Evolutionary conservation across 441 rosid species (phyloP).

Genomic region (Pelargonium fulgidum): DNA sequence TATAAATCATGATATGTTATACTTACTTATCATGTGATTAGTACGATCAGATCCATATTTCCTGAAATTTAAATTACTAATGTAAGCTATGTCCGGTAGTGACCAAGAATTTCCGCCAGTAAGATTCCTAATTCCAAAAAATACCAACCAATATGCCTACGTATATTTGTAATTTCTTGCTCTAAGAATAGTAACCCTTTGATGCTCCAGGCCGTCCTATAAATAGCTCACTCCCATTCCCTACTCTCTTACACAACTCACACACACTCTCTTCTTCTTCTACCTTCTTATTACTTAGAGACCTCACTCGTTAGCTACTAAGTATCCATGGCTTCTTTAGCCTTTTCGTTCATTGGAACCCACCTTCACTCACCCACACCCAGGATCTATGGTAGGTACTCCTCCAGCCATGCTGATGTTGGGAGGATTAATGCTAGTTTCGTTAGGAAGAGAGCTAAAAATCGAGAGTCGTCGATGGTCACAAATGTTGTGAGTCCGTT

Average conservation of each 20-base stretch:
- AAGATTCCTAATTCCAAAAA: background rate
- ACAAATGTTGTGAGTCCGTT: constrained; percentile 34
- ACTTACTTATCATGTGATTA: background rate
- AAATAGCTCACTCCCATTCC: background rate
- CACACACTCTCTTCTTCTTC: background rate
- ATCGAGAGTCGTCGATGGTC: constrained; percentile 14
- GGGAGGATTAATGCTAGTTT: background rate
- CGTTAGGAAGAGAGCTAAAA: constrained; percentile 21
- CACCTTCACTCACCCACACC: constrained; percentile 11
- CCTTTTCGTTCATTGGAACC: constrained; percentile 20
- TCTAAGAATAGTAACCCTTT: background rate
- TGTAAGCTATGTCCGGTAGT: background rate
- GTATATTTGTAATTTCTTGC: background rate
- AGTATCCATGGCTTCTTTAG: constrained; percentile 36
- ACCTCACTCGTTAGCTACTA: background rate
- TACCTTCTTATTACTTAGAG: background rate
- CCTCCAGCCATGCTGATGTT: constrained; percentile 8
- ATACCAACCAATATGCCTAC: background rate
- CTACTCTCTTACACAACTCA: background rate
- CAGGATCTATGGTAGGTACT: constrained; percentile 3
- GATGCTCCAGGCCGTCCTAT: background rate
- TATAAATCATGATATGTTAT: background rate
- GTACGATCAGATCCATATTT: background rate
- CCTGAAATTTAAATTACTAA: too few relatives aligned
- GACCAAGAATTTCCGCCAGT: background rate